These are phyloP conservation scores for Dalechampia spathulata DNA, from an alignment of 441 rosid species.

Conservation along the genomic window DNA sequence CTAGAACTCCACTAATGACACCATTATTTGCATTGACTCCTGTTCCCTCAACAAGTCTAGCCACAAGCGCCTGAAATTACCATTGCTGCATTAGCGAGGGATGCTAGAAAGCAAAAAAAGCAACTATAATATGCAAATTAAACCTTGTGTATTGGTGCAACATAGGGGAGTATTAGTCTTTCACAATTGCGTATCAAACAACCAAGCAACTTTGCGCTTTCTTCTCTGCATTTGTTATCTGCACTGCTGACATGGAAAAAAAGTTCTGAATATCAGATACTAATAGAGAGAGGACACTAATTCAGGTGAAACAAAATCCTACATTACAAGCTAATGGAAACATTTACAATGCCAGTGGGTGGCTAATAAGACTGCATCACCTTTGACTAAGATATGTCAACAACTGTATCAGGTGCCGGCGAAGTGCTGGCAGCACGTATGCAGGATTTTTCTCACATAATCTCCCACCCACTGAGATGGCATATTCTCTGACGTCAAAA, in stretches of 20 bases:
- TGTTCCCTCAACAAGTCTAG: conserved; percentile 88
- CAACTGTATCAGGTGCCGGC: conserved; percentile 96
- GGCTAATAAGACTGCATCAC: conserved; percentile 30
- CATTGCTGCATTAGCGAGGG: conserved; percentile 3
- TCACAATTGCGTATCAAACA: conserved; percentile 98
- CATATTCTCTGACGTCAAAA: conserved; percentile 93
- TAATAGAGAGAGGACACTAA: background rate
- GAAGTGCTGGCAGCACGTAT: conserved; percentile 99
- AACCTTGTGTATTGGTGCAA: conserved; percentile 98
- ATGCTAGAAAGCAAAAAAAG: background rate
- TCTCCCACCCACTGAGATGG: conserved; percentile 96
- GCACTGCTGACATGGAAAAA: conserved; percentile 77
- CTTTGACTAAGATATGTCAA: conserved; percentile 96
- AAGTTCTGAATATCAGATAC: conserved; percentile 20
- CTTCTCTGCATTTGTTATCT: conserved; percentile 98
- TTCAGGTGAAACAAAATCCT: background rate
- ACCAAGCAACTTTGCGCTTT: conserved; percentile 97
- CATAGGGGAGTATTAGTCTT: conserved; percentile 84
- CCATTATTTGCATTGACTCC: conserved; percentile 88
- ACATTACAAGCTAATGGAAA: background rate
- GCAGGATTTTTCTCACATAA: conserved; percentile 99
- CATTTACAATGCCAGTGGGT: no score
- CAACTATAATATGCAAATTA: conserved; percentile 22
- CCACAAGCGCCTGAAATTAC: conserved; percentile 87
- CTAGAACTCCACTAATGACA: conserved; percentile 92